Conservation (phyloP, 768 basidiomycete genomes). For the Tylopilus vinaceipallidus region DNA sequence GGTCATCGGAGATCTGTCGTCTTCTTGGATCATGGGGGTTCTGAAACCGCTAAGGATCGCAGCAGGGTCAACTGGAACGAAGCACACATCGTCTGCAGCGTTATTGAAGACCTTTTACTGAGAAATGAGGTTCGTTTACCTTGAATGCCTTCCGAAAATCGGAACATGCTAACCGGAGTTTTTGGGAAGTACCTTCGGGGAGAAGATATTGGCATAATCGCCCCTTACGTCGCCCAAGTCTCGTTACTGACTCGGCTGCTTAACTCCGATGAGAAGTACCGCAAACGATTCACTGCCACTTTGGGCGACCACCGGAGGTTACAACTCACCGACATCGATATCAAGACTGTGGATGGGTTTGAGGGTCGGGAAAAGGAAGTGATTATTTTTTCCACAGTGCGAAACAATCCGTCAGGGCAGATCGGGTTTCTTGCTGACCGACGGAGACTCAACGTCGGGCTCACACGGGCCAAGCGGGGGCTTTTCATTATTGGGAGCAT, state of each 20-base stretch:
- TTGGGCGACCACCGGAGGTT: constrained; percentile 66
- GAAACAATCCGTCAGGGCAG: constrained; percentile 71
- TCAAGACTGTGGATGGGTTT: constrained; percentile 94
- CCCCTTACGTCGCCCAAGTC: constrained; percentile 89
- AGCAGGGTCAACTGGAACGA: constrained; percentile 80
- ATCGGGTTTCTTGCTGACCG: constrained; percentile 91
- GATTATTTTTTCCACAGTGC: constrained; percentile 88
- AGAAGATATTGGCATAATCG: constrained; percentile 85
- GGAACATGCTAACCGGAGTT: constrained; percentile 8
- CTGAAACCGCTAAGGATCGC: constrained; percentile 63
- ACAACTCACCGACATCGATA: constrained; percentile 69
- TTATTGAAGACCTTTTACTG: constrained; percentile 80
- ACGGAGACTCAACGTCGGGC: constrained; percentile 83
- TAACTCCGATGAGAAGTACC: constrained; percentile 50
- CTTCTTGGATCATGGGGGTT: constrained; percentile 77
- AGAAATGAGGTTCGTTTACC: constrained; percentile 62
- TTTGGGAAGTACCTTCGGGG: constrained; percentile 54
- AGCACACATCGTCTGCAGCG: constrained; percentile 69
- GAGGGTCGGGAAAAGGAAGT: constrained; percentile 93
- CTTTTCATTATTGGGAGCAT: constrained; percentile 78
- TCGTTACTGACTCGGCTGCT: constrained; percentile 67
- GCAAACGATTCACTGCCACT: constrained; percentile 50
- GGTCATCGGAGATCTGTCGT: constrained; percentile 61
- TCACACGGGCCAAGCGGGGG: constrained; percentile 87
- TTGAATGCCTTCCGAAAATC: not conserved